Base-by-base conservation (phyloP, 768 basidiomycete species). In the Gymnopilus junonius region DNA sequence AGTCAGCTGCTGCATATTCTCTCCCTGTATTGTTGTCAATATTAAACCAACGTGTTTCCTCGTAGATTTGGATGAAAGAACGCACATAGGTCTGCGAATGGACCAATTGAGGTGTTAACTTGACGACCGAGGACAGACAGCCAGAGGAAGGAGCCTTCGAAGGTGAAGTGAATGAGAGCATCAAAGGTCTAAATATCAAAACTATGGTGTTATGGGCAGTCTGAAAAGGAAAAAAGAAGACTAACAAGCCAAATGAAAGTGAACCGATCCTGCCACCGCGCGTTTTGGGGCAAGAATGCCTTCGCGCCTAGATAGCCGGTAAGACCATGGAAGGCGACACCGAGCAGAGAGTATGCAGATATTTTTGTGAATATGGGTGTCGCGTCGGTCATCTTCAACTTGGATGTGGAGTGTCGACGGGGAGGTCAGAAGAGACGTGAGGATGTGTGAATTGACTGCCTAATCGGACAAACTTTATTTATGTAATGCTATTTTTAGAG, bases 121-220 rank as follows among this genome's bases (percentile, higher is more conserved):
- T 87, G 82, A 43, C 87, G 80, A 34, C 92, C 92, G 65, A 93
- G 92, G 55, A 83, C 82, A 2, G 92, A 93, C 50, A 90, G 79
- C 75, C 87, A 93, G 34, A 94, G 80, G 80, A 92, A 94, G 4
- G 92, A 87, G 8, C 91, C 93, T 71, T 94, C 93, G 61, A 92
- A 87, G 0, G 80, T 79, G 73, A 92, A 90, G 71, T 94, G 93
- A 62, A 91, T 91, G 72, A 92, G 79, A 3, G 86, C 91, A 72
- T 94, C 92, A 67, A 94, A 94, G 21, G 89, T 83, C 91, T 92
- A n/a, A n/a, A n/a, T n/a, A 55, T 59, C 29, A 40, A 7, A 25
- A 15, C 14, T 12, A 14, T 50, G 46, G 43, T 27, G 48, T 29
- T 37, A 55, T 40, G 23, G 37, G 20, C 5, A 32, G 29, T 45